Evolutionary conservation across 163 green algal species (phyloP), one percentile per base, ranked within the genome.

Genomic region (Scenedesmus sp.): DNA sequence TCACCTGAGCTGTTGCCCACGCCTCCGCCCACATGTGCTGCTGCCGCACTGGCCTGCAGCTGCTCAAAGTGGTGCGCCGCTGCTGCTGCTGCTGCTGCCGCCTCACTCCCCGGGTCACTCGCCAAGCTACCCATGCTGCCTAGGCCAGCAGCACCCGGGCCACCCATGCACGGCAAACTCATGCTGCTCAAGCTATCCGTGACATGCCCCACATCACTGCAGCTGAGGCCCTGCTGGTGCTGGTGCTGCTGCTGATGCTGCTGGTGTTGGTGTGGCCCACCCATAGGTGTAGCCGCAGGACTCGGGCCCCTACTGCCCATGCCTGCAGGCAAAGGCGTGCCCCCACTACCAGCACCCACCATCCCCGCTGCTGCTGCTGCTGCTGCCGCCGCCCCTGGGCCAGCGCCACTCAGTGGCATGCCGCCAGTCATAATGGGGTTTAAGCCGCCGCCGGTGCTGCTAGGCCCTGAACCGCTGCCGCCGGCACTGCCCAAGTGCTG

Each of bases 111-210:
- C 2, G 79, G 64, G 54, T 85, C 89, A 13, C 64, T 82, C 4
- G 23, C 62, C 23, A 82, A 13, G 34, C 64, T 82, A 6, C 64
- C 62, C 52, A 82, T 62, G 66, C 83, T 92, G 56, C 23, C 12
- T 23, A 91, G 9, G 6, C 5, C 52, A 52, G 12, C 20, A 4
- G 67, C 46, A 4, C 46, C 73, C 52, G 23, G 10, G 64, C 77
- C 77, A 26, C 15, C 20, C 66, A 67, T 90, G 20, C 26, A 54
- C 7, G 70, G 83, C 70, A 93, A 3, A 26, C 70, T 88, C 83
- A 93, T 82, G 73, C 54, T 90, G 73, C 84, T 62, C 3, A 93
- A 57, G 1, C 83, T 77, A 15, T 93, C 90, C 10, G 83, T 15
- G 2, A 93, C 83, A 26, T 74, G 26, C 10, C 60, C 90, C 13